Evolutionary conservation across 768 basidiomycete species (phyloP), one percentile per base, ranked within the genome.

Genomic region (Psilocybe tampanensis): DNA sequence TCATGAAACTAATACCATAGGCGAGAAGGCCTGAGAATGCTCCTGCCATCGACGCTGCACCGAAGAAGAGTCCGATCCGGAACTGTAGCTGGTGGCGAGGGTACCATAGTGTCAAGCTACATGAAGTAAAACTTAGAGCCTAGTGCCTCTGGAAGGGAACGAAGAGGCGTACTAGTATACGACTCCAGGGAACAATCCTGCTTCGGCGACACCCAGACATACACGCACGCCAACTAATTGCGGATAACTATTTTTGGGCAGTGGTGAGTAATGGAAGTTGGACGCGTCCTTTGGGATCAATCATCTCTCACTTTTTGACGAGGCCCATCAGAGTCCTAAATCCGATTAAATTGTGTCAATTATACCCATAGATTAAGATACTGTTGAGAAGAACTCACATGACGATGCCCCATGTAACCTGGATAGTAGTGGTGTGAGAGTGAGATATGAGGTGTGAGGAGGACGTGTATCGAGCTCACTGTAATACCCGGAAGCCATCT

Each of bases 121-220:
- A 13, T 50, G 18, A 4, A 56, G 43, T 1, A 49, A 26, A 52
- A 12, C 9, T 34, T 17, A n/a, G 19, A 43, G 15, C n/a, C n/a
- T n/a, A 7, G 8, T 18, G 45, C 22, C 7, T 8, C 12, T 19
- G 19, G 44, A 29, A 34, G 21, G 4, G 26, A 12, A 13, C 24
- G 43, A 9, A 26, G 34, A 6, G 3, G 67, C 80, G 44, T 54
- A 88, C 88, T 88, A 90, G 72, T 88, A 92, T 0, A 82, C 80
- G 9, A 90, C 85, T 22, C 88, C 88, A 11, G 89, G 88, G 68
- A 87, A 90, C 9, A 89, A 66, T 2, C 89, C 88, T 4, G 86
- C 85, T 70, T 91, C 89, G 0, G 86, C 80, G 2, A 86, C 64
- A 2, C 89, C 89, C 0, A 90, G 80, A 56, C 79, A 81, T 7